Conservation (phyloP, 139 green algal species). For the Nannochloris sp. region DNA sequence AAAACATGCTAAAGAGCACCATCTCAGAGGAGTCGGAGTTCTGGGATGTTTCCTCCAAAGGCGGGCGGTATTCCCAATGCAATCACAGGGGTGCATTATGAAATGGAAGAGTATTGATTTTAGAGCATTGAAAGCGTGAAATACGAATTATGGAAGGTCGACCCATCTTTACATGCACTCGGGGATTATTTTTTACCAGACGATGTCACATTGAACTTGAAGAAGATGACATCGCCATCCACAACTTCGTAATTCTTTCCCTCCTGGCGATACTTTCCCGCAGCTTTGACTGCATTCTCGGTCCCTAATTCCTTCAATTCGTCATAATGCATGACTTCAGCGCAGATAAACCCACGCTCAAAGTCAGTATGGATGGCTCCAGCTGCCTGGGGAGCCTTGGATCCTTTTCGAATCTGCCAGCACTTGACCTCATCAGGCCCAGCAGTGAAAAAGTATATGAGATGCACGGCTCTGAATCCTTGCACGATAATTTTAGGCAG, state of each 20-base stretch:
- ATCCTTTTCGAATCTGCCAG: constrained; percentile 82
- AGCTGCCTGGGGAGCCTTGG: constrained; percentile 87
- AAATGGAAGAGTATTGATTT: no score
- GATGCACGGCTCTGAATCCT: constrained; percentile 79
- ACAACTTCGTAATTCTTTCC: constrained; percentile 92
- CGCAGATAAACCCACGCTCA: constrained; percentile 98
- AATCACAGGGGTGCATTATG: no score
- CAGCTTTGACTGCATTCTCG: constrained; percentile 79
- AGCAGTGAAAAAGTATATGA: constrained; percentile 99
- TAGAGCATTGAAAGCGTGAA: no score
- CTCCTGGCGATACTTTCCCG: constrained; percentile 94
- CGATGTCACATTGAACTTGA: constrained; percentile 48
- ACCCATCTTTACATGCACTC: no score
- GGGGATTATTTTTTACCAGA: neutral
- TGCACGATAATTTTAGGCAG: constrained; percentile 95
- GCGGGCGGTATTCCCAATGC: no score
- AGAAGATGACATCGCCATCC: constrained; percentile 90
- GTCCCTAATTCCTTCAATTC: constrained; percentile 75
- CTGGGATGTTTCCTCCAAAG: no score
- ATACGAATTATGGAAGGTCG: no score
- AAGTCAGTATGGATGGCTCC: constrained; percentile 98
- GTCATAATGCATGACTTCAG: constrained; percentile 82
- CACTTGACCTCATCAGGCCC: constrained; percentile 93
- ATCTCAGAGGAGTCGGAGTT: no score
- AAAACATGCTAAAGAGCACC: no score